Conservation (phyloP, 768 basidiomycete genomes). For the Auricularia auricula-judae region DNA sequence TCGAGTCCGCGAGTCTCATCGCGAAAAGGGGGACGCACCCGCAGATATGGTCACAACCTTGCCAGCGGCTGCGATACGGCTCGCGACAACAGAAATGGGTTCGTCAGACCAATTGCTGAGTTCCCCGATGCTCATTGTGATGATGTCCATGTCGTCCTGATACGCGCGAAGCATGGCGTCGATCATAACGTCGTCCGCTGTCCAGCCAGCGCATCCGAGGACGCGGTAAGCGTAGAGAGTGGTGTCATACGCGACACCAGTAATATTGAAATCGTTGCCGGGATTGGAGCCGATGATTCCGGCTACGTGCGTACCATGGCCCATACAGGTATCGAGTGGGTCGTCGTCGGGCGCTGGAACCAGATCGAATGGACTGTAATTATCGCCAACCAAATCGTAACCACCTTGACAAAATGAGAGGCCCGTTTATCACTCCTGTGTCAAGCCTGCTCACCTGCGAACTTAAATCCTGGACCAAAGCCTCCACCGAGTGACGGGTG, state of each 20-base stretch:
- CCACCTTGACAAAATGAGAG: conserved; percentile 32
- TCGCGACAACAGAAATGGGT: conserved; percentile 42
- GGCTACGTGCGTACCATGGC: not conserved
- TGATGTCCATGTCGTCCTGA: conserved; percentile 45
- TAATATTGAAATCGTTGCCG: not conserved
- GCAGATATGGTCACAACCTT: conserved; percentile 54
- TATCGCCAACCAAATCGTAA: conserved; percentile 40
- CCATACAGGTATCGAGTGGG: not conserved
- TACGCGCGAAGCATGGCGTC: conserved; percentile 41
- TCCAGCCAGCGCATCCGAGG: conserved; percentile 31
- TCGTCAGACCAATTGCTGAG: conserved; percentile 54
- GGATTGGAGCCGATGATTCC: conserved; percentile 13
- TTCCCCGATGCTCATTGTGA: conserved; percentile 54
- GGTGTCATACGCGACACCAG: conserved; percentile 10
- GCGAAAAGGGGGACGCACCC: conserved; percentile 18
- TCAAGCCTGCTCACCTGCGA: conserved; percentile 31
- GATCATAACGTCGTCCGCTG: conserved; percentile 44
- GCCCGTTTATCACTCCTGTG: too few relatives aligned
- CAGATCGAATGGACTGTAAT: conserved; percentile 19
- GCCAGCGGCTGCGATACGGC: conserved; percentile 44
- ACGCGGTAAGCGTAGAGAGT: conserved; percentile 22
- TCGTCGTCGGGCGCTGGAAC: not conserved
- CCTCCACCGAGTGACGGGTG: conserved; percentile 44
- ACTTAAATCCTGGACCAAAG: conserved; percentile 40
- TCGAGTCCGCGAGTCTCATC: too few relatives aligned